A percentile compares a stretch with the other conserved stretches of the same genome.
These are phyloP conservation scores for Trypanosoma congolense DNA, from an alignment of 208 protist species.

Conservation along the genomic window DNA sequence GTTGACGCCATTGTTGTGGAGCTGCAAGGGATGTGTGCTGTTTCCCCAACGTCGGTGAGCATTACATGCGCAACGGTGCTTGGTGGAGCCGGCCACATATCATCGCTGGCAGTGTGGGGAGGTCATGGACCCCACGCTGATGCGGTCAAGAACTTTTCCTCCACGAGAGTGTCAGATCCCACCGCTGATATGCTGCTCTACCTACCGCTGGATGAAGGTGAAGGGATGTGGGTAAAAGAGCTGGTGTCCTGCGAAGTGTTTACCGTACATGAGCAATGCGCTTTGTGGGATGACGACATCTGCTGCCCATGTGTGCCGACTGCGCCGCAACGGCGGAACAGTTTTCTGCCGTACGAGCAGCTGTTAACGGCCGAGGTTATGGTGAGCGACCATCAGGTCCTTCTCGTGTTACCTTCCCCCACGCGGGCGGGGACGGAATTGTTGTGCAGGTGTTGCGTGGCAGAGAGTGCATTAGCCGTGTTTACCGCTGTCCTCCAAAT, in stretches of 20 bases:
- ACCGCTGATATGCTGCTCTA: constrained; percentile 41
- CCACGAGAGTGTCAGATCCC: constrained; percentile 20
- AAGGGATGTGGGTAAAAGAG: constrained; percentile 82
- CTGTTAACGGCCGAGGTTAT: constrained; percentile 49
- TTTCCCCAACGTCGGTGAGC: constrained; percentile 37
- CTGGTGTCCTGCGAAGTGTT: constrained; percentile 33
- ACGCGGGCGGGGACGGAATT: constrained; percentile 62
- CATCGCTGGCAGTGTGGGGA: constrained; percentile 43
- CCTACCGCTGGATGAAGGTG: constrained; percentile 82
- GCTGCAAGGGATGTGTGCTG: constrained; percentile 49
- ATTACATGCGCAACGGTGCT: constrained; percentile 44
- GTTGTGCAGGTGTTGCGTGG: constrained; percentile 53
- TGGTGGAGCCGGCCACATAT: constrained; percentile 58
- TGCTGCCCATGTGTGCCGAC: constrained; percentile 25
- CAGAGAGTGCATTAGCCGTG: constrained; percentile 43
- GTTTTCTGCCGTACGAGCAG: constrained; percentile 38
- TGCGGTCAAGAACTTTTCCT: constrained; percentile 26
- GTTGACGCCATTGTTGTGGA: constrained; percentile 57
- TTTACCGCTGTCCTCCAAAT: constrained; percentile 71
- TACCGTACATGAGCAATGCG: constrained; percentile 31
- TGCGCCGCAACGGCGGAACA: constrained; percentile 15
- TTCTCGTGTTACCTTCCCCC: constrained; percentile 46
- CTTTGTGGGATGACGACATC: constrained; percentile 58
- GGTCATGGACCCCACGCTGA: constrained; percentile 4
- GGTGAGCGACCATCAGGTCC: constrained; percentile 55